A percentile compares a stretch with the other conserved stretches of the same genome.
These are phyloP conservation scores for Monosporascus cannonballus DNA, from an alignment of 2,329 filamentous ascomycete species.

Conservation along the genomic window DNA sequence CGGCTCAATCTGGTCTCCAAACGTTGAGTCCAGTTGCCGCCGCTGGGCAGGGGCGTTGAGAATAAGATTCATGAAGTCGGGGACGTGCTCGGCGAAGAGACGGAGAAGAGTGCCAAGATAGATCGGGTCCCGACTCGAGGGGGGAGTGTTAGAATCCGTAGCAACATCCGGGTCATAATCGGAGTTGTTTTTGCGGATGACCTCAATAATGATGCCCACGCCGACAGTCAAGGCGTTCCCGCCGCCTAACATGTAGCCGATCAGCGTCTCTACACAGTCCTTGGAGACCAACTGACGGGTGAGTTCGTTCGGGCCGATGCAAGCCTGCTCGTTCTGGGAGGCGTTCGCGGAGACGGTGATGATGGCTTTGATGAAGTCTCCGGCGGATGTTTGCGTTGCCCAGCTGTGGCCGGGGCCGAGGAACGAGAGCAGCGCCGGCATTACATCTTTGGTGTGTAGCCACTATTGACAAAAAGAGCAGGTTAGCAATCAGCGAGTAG, in stretches of 20 bases:
- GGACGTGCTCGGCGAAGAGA: slow-evolving; percentile 83
- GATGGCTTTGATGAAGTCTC: slow-evolving; percentile 96
- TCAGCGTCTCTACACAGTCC: slow-evolving; percentile 75
- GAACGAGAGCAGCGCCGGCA: slow-evolving; percentile 81
- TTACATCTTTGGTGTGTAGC: slow-evolving; percentile 83
- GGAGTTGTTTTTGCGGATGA: slow-evolving; percentile 98
- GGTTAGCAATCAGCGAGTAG: slow-evolving; percentile 11
- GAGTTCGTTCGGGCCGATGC: slow-evolving; percentile 94
- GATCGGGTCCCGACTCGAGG: slow-evolving; percentile 85
- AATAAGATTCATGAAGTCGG: slow-evolving; percentile 89
- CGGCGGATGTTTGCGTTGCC: slow-evolving; percentile 91
- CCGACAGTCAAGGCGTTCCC: slow-evolving; percentile 94
- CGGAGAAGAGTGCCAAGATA: slow-evolving; percentile 88
- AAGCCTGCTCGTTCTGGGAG: slow-evolving; percentile 96
- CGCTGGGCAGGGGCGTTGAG: slow-evolving; percentile 70
- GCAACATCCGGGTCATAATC: slow-evolving; percentile 95
- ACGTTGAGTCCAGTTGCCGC: slow-evolving; percentile 75
- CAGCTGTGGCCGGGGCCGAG: slow-evolving; percentile 79
- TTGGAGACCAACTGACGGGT: slow-evolving; percentile 91
- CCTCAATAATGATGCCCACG: slow-evolving; percentile 95
- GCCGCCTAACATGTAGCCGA: slow-evolving; percentile 84
- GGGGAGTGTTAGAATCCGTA: slow-evolving; percentile 69
- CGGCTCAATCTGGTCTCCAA: slow-evolving; percentile 85
- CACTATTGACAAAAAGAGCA: slow-evolving; percentile 49
- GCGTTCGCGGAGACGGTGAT: slow-evolving; percentile 98